Percentiles rank a stretch among this genome's conserved stretches.
Conservation (phyloP, 306 rosid genomes). For the Oxytropis ochrocephala region DNA sequence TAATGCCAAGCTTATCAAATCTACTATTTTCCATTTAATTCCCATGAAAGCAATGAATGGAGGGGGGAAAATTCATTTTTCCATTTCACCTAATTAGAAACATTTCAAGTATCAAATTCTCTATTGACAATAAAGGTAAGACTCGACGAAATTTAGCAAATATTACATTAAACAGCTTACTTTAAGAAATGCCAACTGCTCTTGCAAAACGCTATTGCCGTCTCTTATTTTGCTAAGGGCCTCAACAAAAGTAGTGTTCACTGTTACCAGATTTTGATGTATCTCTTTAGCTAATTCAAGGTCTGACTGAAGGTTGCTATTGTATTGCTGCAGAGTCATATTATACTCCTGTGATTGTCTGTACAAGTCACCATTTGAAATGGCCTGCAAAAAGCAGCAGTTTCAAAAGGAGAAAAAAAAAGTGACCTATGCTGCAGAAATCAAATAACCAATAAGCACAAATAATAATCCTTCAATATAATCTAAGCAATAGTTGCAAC, state of each 20-base stretch:
- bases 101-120: not conserved
- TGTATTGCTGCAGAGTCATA: conserved; percentile 71
- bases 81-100: not conserved
- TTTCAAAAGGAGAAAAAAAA: not conserved
- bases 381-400: no score
- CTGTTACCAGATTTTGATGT: conserved; percentile 63
- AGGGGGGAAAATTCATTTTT: not conserved
- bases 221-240: conserved; percentile 72
- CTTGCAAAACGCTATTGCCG: conserved; percentile 81
- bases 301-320: conserved; percentile 69
- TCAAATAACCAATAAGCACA: not conserved
- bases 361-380: no score
- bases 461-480: not conserved
- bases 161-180: conserved; percentile 32
- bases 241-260: conserved; percentile 75
- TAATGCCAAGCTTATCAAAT: not conserved
- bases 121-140: not conserved
- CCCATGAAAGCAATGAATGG: not conserved
- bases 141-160: not conserved
- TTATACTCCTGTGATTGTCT: conserved; percentile 79
- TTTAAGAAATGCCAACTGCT: conserved; percentile 55
- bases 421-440: not conserved
- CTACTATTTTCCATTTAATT: not conserved
- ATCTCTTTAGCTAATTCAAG: conserved; percentile 53
- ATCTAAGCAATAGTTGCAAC: not conserved